Evolutionary conservation across 2,329 filamentous ascomycete species (phyloP).

Genomic region (Talaromyces sp.): DNA sequence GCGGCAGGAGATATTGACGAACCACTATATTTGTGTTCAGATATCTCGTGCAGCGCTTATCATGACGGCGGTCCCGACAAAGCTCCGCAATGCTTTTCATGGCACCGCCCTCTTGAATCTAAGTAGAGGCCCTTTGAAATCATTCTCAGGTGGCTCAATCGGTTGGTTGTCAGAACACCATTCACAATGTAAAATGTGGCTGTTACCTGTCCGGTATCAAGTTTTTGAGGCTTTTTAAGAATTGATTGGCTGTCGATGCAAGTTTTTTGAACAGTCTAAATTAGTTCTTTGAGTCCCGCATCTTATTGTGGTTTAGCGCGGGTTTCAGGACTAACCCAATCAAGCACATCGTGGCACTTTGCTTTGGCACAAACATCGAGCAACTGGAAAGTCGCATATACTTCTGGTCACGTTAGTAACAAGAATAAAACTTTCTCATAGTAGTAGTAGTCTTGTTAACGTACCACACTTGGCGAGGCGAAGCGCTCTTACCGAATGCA

Average conservation of each 20-base stretch:
- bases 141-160: conserved; percentile 36
- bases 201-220: conserved; percentile 30
- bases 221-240: conserved; percentile 26
- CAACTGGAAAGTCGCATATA: conserved; percentile 27
- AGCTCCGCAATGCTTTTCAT: conserved; percentile 43
- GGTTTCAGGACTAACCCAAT: conserved; percentile 21
- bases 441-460: not conserved
- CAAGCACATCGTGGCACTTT: not conserved
- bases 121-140: not conserved
- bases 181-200: conserved; percentile 37
- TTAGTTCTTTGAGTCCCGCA: conserved; percentile 34
- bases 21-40: not conserved
- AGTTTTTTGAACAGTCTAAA: conserved; percentile 37
- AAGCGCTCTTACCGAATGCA: conserved; percentile 7
- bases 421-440: not conserved
- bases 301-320: conserved; percentile 41
- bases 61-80: conserved; percentile 17
- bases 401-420: conserved; percentile 34
- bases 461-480: conserved; percentile 12
- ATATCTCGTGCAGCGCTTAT: not conserved
- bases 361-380: conserved; percentile 1
- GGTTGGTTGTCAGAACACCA: conserved; percentile 40
- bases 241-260: conserved; percentile 39
- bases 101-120: not conserved
- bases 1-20: conserved; percentile 2